Evolutionary conservation across 1,284 basidiomycete species (phyloP), one percentile per base, ranked within the genome.

Genomic region (Tilletia caries): DNA sequence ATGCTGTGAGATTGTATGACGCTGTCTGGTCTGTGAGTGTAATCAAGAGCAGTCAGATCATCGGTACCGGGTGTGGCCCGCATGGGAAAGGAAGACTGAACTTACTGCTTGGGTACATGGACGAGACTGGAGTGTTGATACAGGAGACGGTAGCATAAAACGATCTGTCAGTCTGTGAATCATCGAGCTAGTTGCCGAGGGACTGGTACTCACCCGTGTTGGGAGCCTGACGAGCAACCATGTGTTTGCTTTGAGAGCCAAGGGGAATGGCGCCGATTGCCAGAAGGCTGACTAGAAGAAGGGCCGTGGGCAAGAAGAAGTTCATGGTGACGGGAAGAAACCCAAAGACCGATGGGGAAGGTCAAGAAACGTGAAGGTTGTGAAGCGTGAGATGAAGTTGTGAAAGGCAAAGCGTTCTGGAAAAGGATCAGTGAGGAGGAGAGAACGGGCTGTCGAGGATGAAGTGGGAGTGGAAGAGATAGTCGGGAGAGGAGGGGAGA

Each of bases 381-480:
- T 27, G 37, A 41, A 41, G 82, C 95, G n/a, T n/a, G n/a, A n/a
- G n/a, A n/a, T n/a, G 25, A 27, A 27, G 48, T 1, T 12, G 2
- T 20, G 48, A 50, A 41, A 41, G 37, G 15, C n/a, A n/a, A n/a
- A n/a, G n/a, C 15, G 37, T 41, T 41, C 20, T n/a, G 6, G 25
- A 13, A 5, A 5, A 41, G 37, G 27, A 23, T n/a, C 13, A 29
- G 29, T 1, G 52, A 54, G 13, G 15, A n/a, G 25, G 5, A 54
- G 46, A 3, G 20, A 6, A n/a, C n/a, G n/a, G n/a, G n/a, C n/a
- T n/a, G n/a, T n/a, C n/a, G n/a, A n/a, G n/a, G n/a, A n/a, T n/a
- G n/a, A n/a, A n/a, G n/a, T n/a, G n/a, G n/a, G n/a, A n/a, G n/a
- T n/a, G n/a, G n/a, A n/a, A n/a, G n/a, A n/a, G n/a, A n/a, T n/a